phyloP scores from a whole-genome alignment of 768 basidiomycete species.

The Podaxis sp. region DNA sequence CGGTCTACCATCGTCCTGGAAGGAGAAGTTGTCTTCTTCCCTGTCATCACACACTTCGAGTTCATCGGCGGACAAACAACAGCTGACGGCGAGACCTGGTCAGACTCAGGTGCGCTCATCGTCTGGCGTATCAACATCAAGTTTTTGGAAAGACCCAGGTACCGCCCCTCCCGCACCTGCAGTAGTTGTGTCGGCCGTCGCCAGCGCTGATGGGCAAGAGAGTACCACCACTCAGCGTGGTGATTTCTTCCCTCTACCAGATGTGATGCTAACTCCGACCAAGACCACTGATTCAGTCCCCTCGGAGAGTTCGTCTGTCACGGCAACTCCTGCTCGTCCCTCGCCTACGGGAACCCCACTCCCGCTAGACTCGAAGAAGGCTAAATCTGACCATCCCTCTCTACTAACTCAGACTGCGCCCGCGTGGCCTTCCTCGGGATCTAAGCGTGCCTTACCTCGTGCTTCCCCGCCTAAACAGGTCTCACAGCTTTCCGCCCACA shows the following conservation, averaged over 20 bases:
- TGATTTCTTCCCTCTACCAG: conserved; percentile 7
- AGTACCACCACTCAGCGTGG: conserved; percentile 27
- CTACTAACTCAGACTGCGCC: conserved; percentile 67
- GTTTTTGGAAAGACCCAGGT: conserved; percentile 50
- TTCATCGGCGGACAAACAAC: conserved; percentile 27
- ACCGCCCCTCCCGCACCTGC: conserved; percentile 49
- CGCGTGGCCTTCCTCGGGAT: conserved; percentile 20
- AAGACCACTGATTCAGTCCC: conserved; percentile 9
- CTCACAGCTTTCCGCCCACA: conserved; percentile 38
- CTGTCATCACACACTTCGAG: conserved; percentile 34
- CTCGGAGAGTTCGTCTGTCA: conserved; percentile 38
- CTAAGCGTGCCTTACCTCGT: conserved; percentile 24
- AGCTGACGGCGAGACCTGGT: conserved; percentile 22
- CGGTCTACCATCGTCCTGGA: conserved; percentile 30
- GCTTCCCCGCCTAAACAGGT: conserved; percentile 35
- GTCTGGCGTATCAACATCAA: conserved; percentile 31
- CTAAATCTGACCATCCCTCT: conserved; percentile 35
- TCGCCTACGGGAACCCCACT: conserved; percentile 34
- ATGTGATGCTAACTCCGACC: neutral
- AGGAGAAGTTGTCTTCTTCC: conserved; percentile 31
- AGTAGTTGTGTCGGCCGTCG: conserved; percentile 47
- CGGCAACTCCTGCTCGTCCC: conserved; percentile 34
- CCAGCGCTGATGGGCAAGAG: conserved; percentile 39
- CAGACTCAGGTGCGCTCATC: conserved; percentile 20
- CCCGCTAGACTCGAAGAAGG: conserved; percentile 12